Evolutionary conservation across 1,284 basidiomycete species (phyloP), one percentile per base, ranked within the genome.

Genomic region (Farysia itapuensis): DNA sequence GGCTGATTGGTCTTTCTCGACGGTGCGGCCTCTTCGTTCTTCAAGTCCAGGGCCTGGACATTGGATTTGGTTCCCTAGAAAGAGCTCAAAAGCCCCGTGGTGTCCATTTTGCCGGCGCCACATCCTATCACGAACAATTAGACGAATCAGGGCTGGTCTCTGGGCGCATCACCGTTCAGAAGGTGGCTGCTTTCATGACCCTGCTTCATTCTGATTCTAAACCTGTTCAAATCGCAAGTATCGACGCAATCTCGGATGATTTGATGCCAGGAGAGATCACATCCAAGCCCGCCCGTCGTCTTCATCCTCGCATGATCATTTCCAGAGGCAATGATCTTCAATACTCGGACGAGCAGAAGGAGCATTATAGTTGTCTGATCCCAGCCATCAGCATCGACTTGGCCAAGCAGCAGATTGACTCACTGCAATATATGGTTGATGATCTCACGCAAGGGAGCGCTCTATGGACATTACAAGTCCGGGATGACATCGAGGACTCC

Each of bases 401-500:
- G 0, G 41, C 35, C 30, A 70, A 70, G 36, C 15, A 32, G 13
- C 39, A 57, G 7, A 42, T 71, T n/a, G 69, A 69, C 33, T 51
- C 59, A 14, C 40, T 71, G 4, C 63, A 67, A 42, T 56, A 69
- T n/a, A 45, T 69, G 33, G 64, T 53, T 4, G 69, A 71, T 26
- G 69, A 71, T 22, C 15, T 67, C 18, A 50, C 64, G 0, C 56
- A 64, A 16, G 64, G 60, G 36, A 38, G 46, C 39, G 41, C 37
- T 13, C 32, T 56, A 4, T 67, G 49, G 59, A 42, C 35, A 14
- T 45, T 42, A 4, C n/a, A n/a, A n/a, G n/a, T n/a, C n/a, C n/a
- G n/a, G n/a, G 51, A 53, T 15, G 34, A 39, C 8, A 37, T 39
- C 5, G 40, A 47, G 19, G 63, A 51, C 5, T 22, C 53, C 19